A percentile compares a stretch with the other conserved stretches of the same genome.
These are phyloP conservation scores for Vinca minor DNA, from an alignment of 257 asterid genomes.

Conservation along the genomic window DNA sequence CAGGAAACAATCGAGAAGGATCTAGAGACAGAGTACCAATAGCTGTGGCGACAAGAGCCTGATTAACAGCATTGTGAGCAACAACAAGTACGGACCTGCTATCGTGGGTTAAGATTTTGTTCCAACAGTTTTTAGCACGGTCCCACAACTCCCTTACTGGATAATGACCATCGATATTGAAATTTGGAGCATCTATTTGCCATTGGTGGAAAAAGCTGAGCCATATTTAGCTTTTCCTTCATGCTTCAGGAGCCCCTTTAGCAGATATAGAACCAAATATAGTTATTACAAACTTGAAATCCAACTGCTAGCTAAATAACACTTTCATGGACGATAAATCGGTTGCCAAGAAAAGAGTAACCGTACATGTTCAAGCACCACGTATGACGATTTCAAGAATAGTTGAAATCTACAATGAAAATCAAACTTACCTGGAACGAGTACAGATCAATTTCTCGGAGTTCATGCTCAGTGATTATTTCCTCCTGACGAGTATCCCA, in stretches of 20 bases:
- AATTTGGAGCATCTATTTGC: conserved; percentile 86
- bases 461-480: conserved; percentile 61
- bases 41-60: conserved; percentile 95
- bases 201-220: conserved; percentile 73
- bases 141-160: conserved; percentile 93
- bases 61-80: conserved; percentile 97
- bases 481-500: conserved; percentile 72
- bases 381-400: not conserved
- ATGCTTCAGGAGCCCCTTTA: conserved; percentile 75
- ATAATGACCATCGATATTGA: conserved; percentile 77
- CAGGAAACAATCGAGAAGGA: conserved; percentile 1
- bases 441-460: conserved; percentile 90
- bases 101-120: conserved; percentile 58
- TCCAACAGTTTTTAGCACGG: conserved; percentile 84
- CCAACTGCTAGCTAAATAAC: not conserved
- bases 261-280: not conserved
- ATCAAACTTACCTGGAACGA: conserved; percentile 71
- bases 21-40: conserved; percentile 39
- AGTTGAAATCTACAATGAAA: not conserved
- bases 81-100: conserved; percentile 75
- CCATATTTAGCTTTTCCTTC: conserved; percentile 84
- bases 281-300: not conserved
- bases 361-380: not conserved
- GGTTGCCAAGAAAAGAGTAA: conserved; percentile 7
- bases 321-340: not conserved